Base-by-base conservation (phyloP, 1,139 yeast genomes). In the Torulaspora pretoriensis region DNA sequence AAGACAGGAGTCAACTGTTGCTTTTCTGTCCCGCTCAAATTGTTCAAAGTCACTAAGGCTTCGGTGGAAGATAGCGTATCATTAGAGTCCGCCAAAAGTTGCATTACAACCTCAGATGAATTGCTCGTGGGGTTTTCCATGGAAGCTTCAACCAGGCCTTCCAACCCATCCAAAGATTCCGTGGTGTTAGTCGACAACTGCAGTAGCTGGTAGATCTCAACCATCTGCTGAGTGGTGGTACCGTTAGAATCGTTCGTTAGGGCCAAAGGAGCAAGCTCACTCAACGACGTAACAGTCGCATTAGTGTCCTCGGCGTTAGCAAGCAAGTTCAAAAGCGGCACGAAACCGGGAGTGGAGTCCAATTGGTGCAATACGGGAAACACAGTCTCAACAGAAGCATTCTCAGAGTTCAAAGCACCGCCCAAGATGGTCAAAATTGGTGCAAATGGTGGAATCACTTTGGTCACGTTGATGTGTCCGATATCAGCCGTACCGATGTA, bases 401-500 rank as follows among this genome's bases (percentile, higher is more conserved):
- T 55, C 38, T 53, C 54, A 13, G 61, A 52, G 14, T 53, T 40
- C 38, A 60, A 38, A 28, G 65, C 57, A 23, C 59, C 50, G 17
- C 62, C 62, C 13, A 64, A 39, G 10, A 63, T 50, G 3, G 55
- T 47, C 23, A 63, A 41, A 22, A 63, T 48, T 9, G 64, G 59
- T 14, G 51, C 52, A 8, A 61, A 46, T 34, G 54, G 48, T 26
- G 67, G 67, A 22, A 63, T 37, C 41, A 63, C 60, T 43, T 64
- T 64, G 23, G 65, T 56, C 24, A 62, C 65, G 36, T 63, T 62
- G 40, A 64, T 57, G 33, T 56, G 59, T 19, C 57, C 48, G 35
- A 64, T 59, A 40, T 59, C 59, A 27, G 67, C 65, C 34, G 60
- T 56, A 44, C 66, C 65, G 25, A 63, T 47, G 42, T 57, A 61